Evolutionary conservation across 306 rosid genomes (phyloP).

Genomic region (Medicago lupulina): DNA sequence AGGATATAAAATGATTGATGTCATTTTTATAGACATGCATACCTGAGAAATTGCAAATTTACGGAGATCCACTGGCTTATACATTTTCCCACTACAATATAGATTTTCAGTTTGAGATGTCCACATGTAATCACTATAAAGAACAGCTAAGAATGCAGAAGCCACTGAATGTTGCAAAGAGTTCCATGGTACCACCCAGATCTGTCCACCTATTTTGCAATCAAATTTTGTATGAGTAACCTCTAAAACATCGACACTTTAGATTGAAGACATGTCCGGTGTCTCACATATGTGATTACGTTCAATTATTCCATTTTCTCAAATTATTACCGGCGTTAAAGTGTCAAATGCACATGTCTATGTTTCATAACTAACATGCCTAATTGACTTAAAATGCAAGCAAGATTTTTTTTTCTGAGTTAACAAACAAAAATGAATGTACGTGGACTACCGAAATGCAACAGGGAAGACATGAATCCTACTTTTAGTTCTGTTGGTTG

Average conservation of each 20-base stretch:
- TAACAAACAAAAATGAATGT: slow-evolving; percentile 9
- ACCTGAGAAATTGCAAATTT: slow-evolving; percentile 74
- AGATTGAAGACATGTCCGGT: neutral
- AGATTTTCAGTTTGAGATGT: slow-evolving; percentile 57
- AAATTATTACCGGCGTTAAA: too few relatives aligned
- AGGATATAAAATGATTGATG: neutral
- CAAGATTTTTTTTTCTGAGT: neutral
- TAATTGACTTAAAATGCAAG: neutral
- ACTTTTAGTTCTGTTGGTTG: slow-evolving; percentile 66
- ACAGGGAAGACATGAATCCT: slow-evolving; percentile 34
- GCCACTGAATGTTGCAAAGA: slow-evolving; percentile 65
- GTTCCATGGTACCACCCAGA: slow-evolving; percentile 68
- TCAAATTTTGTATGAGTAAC: slow-evolving; percentile 6
- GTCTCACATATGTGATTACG: too few relatives aligned
- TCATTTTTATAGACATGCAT: slow-evolving; percentile 13
- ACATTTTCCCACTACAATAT: slow-evolving; percentile 59
- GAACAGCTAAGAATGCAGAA: slow-evolving; percentile 71
- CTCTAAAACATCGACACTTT: neutral
- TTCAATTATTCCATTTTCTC: too few relatives aligned
- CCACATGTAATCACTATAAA: slow-evolving; percentile 73
- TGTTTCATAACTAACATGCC: neutral
- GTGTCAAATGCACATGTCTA: neutral
- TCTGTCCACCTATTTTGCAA: slow-evolving; percentile 58
- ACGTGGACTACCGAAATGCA: slow-evolving; percentile 7
- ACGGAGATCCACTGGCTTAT: slow-evolving; percentile 60